Evolutionary conservation across 495 filamentous ascomycete genomes (phyloP).

Genomic region (Aspergillus incahuasiensis): DNA sequence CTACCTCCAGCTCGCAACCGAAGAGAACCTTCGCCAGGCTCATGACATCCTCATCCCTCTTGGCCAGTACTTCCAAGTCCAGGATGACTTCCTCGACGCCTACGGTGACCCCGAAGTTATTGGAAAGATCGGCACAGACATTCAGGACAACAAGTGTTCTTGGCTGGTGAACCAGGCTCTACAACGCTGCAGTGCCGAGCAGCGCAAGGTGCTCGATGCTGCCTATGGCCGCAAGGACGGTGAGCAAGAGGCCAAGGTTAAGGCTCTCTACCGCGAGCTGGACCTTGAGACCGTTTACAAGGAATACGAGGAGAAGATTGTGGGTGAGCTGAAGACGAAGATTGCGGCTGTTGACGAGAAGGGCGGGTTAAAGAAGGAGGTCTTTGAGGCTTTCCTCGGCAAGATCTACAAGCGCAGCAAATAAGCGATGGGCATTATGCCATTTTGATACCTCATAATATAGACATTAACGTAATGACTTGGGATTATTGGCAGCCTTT

Average conservation of each 20-base stretch:
- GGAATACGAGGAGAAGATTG: slow-evolving; percentile 81
- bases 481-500: background rate
- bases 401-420: slow-evolving; percentile 99
- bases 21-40: slow-evolving; percentile 76
- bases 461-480: background rate
- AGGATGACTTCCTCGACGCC: slow-evolving; percentile 98
- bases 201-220: slow-evolving; percentile 71
- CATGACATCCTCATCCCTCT: slow-evolving; percentile 95
- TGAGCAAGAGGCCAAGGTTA: slow-evolving; percentile 73
- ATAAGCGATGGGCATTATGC: slow-evolving; percentile 33
- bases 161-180: slow-evolving; percentile 96
- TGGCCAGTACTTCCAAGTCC: slow-evolving; percentile 98
- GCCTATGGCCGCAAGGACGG: slow-evolving; percentile 89
- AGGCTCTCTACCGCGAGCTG: slow-evolving; percentile 81
- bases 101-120: slow-evolving; percentile 92
- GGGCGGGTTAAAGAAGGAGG: slow-evolving; percentile 78
- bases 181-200: slow-evolving; percentile 66
- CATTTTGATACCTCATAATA: background rate
- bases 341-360: slow-evolving; percentile 79
- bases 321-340: slow-evolving; percentile 65
- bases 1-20: slow-evolving; percentile 74
- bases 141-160: slow-evolving; percentile 98
- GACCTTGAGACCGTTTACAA: slow-evolving; percentile 75
- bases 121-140: slow-evolving; percentile 98
- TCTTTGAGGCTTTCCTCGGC: slow-evolving; percentile 83